Percentiles rank a stretch among this genome's conserved stretches.
Evolutionary conservation across 2,329 filamentous ascomycete species (phyloP).

Genomic region (Sporothrix brunneoviolacea): DNA sequence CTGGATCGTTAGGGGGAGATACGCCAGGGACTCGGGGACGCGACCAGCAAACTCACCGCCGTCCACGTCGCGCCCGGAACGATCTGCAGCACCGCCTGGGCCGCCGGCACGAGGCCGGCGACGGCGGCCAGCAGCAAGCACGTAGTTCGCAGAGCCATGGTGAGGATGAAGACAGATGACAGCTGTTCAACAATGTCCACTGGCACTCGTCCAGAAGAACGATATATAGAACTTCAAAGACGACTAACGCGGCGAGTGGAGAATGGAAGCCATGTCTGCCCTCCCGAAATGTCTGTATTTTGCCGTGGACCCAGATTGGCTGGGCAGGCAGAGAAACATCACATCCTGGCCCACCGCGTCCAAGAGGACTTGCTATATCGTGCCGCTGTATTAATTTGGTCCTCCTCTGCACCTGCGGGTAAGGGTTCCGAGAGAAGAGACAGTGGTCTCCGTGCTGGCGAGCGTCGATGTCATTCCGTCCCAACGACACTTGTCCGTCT

Average conservation of each 20-base stretch:
- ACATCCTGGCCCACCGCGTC: too few relatives aligned
- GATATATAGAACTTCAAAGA: too few relatives aligned
- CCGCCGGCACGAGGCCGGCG: not conserved
- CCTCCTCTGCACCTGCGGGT: not conserved
- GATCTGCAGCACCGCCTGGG: constrained; percentile 18
- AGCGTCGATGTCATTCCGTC: not conserved
- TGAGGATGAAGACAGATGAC: not conserved
- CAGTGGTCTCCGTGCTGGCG: too few relatives aligned
- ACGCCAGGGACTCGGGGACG: not conserved
- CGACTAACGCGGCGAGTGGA: too few relatives aligned
- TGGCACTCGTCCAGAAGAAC: too few relatives aligned
- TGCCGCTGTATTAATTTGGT: not conserved
- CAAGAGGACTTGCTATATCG: too few relatives aligned
- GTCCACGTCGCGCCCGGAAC: constrained; percentile 23
- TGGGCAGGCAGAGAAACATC: not conserved
- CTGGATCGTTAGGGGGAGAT: not conserved
- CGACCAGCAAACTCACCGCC: constrained; percentile 12
- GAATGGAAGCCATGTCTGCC: too few relatives aligned
- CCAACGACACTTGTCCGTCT: too few relatives aligned
- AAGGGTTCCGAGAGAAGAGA: not conserved
- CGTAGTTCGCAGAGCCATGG: not conserved
- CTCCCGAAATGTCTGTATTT: constrained; percentile 1
- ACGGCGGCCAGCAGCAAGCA: constrained; percentile 1
- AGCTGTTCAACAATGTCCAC: too few relatives aligned
- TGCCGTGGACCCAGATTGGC: constrained; percentile 5